Percentiles rank a stretch among this genome's conserved stretches.
Conservation (phyloP, 2,329 filamentous ascomycete species). For the Botryotinia convoluta region DNA sequence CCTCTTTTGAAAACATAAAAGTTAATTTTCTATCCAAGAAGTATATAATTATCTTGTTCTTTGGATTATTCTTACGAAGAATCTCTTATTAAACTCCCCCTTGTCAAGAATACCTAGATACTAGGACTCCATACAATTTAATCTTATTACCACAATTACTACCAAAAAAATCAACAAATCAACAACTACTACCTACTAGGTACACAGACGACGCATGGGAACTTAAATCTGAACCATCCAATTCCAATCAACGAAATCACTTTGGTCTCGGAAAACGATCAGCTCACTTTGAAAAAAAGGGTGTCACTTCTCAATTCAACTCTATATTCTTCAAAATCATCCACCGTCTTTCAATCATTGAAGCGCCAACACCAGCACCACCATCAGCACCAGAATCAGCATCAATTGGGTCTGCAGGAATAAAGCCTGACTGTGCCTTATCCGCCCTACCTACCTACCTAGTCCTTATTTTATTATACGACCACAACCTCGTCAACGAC, state of each 20-base stretch:
- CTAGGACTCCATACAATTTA: not conserved
- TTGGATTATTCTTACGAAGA: not conserved
- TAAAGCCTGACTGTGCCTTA: not conserved
- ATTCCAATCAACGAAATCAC: constrained; percentile 12
- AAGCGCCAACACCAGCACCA: not conserved
- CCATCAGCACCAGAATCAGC: not conserved
- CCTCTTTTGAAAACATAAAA: not conserved
- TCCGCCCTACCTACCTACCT: not conserved
- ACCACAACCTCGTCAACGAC: not conserved
- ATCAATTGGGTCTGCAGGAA: not conserved
- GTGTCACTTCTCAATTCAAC: not conserved
- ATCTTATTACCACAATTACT: not conserved
- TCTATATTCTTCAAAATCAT: not conserved
- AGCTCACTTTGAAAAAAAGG: not conserved
- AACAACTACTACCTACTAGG: too few relatives aligned
- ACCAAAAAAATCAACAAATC: too few relatives aligned
- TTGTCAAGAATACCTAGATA: not conserved
- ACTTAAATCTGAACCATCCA: constrained; percentile 2
- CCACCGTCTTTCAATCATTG: not conserved
- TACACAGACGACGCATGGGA: not conserved
- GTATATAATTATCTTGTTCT: not conserved
- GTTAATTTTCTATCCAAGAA: not conserved
- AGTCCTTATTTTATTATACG: not conserved
- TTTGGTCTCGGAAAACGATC: not conserved
- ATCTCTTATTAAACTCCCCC: not conserved